Evolutionary conservation across 352 stramenopile genomes (phyloP).

Genomic region (Pythium aphanidermatum): DNA sequence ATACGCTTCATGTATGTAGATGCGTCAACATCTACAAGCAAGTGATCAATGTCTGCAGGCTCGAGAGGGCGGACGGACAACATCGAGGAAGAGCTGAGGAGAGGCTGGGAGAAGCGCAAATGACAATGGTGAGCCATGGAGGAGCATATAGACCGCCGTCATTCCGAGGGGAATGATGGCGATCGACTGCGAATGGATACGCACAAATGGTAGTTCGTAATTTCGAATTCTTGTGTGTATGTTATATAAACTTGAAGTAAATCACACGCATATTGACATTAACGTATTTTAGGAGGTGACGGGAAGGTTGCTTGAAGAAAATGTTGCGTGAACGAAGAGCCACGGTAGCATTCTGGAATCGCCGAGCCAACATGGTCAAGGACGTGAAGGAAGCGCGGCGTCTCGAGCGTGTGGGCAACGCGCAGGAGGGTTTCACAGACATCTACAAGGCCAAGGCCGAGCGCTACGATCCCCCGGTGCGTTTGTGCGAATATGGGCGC

Average conservation of each 20-base stretch:
- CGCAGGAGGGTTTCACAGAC: constrained; percentile 21
- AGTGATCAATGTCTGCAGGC: constrained; percentile 1
- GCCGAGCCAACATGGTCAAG: constrained; percentile 37
- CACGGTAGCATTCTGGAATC: neutral
- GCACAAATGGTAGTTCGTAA: neutral
- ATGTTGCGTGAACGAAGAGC: constrained; percentile 14
- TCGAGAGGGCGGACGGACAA: neutral
- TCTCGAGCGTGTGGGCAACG: constrained; percentile 27
- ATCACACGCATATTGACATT: no score
- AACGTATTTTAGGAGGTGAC: no score
- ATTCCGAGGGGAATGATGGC: neutral
- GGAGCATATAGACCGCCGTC: neutral
- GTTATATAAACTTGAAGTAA: no score
- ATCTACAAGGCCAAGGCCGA: constrained; percentile 28
- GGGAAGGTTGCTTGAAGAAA: constrained; percentile 17
- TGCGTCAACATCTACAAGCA: constrained; percentile 3
- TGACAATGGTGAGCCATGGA: neutral
- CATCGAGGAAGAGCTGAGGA: neutral
- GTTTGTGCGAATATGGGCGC: neutral
- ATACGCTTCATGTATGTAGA: constrained; percentile 8
- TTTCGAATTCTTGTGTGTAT: constrained; percentile 1
- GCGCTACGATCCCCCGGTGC: constrained; percentile 24
- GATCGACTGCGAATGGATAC: neutral
- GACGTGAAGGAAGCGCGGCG: constrained; percentile 29
- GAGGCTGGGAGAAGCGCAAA: neutral